These are phyloP conservation scores for Astrothelium subdiscretum DNA, from an alignment of 495 filamentous ascomycete species.

Conservation along the genomic window DNA sequence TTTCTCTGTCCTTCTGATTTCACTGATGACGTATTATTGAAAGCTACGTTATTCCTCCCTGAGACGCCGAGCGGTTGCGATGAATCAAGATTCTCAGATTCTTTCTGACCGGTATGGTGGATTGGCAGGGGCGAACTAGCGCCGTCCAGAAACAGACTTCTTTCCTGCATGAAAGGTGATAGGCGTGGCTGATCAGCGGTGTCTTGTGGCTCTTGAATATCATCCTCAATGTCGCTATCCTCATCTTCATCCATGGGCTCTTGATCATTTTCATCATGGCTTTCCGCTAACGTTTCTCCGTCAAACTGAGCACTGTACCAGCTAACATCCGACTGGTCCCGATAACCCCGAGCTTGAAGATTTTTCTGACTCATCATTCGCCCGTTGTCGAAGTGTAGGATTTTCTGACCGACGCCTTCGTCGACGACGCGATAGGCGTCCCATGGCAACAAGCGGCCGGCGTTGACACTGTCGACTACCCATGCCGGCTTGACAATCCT, in stretches of 20 bases:
- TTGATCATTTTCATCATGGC: neutral
- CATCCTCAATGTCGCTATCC: neutral
- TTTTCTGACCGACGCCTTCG: conserved; percentile 62
- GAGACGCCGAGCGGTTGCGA: neutral
- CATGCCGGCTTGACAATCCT: conserved; percentile 94
- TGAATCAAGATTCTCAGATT: neutral
- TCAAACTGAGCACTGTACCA: conserved; percentile 68
- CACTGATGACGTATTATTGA: neutral
- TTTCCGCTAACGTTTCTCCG: neutral
- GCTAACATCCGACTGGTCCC: conserved; percentile 61
- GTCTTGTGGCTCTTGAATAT: neutral
- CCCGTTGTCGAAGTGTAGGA: conserved; percentile 64
- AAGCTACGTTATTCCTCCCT: neutral
- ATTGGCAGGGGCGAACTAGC: neutral
- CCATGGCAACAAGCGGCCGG: conserved; percentile 75
- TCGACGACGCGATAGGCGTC: conserved; percentile 68
- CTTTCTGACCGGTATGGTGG: neutral
- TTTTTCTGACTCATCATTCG: conserved; percentile 56
- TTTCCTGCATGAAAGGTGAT: conserved; percentile 11
- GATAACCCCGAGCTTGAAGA: conserved; percentile 46
- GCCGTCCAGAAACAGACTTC: neutral
- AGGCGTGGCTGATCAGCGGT: neutral
- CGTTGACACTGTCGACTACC: conserved; percentile 79
- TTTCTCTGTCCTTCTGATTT: neutral
- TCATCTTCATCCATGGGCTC: neutral